phyloP scores from a whole-genome alignment of 2,329 filamentous ascomycete species.

The Epichloe sp. region DNA sequence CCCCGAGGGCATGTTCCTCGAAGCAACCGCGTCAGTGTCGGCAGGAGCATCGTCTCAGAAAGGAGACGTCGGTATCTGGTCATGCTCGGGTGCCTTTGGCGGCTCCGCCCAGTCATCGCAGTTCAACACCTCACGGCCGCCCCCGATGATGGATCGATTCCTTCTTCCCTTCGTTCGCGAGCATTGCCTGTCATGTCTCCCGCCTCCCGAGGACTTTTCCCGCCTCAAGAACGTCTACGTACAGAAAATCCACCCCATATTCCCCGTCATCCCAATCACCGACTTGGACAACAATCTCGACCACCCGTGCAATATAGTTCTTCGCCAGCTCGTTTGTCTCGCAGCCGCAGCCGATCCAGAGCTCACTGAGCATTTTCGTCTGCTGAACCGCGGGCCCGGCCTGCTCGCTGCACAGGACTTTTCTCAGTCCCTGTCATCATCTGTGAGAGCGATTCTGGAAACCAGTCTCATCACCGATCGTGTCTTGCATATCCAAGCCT shows the following conservation, averaged over 20 bases:
- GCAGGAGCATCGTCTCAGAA: slow-evolving; percentile 27
- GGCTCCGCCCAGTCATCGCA: slow-evolving; percentile 19
- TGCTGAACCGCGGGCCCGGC: slow-evolving; percentile 24
- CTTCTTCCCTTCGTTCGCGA: slow-evolving; percentile 29
- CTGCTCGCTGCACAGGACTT: slow-evolving; percentile 34
- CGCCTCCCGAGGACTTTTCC: slow-evolving; percentile 32
- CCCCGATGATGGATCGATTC: slow-evolving; percentile 26
- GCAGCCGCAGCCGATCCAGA: slow-evolving; percentile 38
- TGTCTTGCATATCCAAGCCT: slow-evolving; percentile 40
- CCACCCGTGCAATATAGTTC: slow-evolving; percentile 27
- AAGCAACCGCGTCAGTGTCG: slow-evolving; percentile 30
- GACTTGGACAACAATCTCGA: slow-evolving; percentile 17
- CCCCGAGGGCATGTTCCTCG: slow-evolving; percentile 46
- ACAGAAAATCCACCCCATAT: slow-evolving; percentile 40
- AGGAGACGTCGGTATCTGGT: slow-evolving; percentile 44
- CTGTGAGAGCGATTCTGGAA: slow-evolving; percentile 36
- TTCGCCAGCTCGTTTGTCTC: slow-evolving; percentile 42
- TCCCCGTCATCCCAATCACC: slow-evolving; percentile 34
- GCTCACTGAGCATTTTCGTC: slow-evolving; percentile 29
- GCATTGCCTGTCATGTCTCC: slow-evolving; percentile 34
- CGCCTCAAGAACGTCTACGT: slow-evolving; percentile 33
- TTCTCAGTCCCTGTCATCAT: slow-evolving; percentile 32
- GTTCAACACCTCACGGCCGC: slow-evolving; percentile 24
- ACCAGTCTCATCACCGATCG: slow-evolving; percentile 40
- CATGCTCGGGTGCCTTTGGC: slow-evolving; percentile 20